These are phyloP conservation scores for Phytophthora citricola DNA, from an alignment of 352 stramenopile species.

Conservation along the genomic window DNA sequence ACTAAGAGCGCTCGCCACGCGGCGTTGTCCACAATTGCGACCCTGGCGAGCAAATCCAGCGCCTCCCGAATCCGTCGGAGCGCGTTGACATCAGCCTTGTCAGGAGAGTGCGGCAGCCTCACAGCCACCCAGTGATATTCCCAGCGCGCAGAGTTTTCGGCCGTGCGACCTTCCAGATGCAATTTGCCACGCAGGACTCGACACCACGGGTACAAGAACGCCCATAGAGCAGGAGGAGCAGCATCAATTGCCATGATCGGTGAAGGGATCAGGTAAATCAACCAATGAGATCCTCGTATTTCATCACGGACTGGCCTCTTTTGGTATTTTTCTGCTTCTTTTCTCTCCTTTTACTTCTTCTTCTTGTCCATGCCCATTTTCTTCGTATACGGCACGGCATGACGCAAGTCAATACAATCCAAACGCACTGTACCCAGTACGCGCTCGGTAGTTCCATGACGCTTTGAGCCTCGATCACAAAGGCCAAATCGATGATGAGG, in stretches of 20 bases:
- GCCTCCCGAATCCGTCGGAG: conserved; percentile 37
- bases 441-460: conserved; percentile 75
- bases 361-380: conserved; percentile 39
- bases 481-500: conserved; percentile 84
- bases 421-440: conserved; percentile 77
- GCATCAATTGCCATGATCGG: conserved; percentile 25
- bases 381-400: conserved; percentile 55
- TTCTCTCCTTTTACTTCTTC: conserved; percentile 29
- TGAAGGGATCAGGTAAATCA: conserved; percentile 8
- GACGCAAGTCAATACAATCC: conserved; percentile 63
- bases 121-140: conserved; percentile 43
- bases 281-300: conserved; percentile 15
- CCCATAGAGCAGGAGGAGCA: conserved; percentile 31
- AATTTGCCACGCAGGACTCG: conserved; percentile 28
- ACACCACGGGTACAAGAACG: conserved; percentile 41
- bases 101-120: conserved; percentile 24
- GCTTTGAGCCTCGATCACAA: conserved; percentile 81
- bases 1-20: conserved; percentile 44
- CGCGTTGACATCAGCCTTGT: conserved; percentile 6
- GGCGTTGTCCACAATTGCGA: conserved; percentile 36
- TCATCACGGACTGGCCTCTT: not conserved
- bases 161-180: conserved; percentile 31
- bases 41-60: conserved; percentile 45
- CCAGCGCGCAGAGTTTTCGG: conserved; percentile 38
- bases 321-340: conserved; percentile 1